Percentiles rank a stretch among this genome's conserved stretches.
phyloP scores from a whole-genome alignment of 2,329 filamentous ascomycete species.

The Fusarium sp. region DNA sequence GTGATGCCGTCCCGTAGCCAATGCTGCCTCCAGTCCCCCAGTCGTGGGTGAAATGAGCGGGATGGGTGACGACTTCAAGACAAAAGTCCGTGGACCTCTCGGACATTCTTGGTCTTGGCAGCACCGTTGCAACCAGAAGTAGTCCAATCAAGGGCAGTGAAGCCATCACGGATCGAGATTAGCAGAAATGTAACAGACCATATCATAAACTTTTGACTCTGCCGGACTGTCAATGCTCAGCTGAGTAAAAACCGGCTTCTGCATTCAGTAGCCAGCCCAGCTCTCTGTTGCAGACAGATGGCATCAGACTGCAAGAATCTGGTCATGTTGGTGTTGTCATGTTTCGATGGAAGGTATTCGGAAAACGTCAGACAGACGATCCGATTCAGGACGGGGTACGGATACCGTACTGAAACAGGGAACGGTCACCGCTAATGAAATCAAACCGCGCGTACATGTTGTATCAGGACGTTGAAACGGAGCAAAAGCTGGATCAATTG shows the following conservation, averaged over 20 bases:
- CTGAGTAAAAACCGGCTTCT: constrained; percentile 1
- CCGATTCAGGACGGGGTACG: background rate
- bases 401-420: background rate
- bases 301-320: background rate
- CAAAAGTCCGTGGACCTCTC: constrained; percentile 4
- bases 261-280: background rate
- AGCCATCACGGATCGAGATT: constrained; percentile 27
- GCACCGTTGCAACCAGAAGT: background rate
- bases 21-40: constrained; percentile 1
- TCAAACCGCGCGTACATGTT: background rate
- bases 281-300: background rate
- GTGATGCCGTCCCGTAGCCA: constrained; percentile 17
- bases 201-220: constrained; percentile 6
- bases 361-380: background rate
- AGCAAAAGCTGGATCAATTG: background rate
- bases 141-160: constrained; percentile 16
- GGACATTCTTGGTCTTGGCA: constrained; percentile 19
- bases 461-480: constrained; percentile 7
- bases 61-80: background rate
- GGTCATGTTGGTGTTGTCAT: background rate
- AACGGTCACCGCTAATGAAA: background rate
- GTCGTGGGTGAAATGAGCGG: background rate
- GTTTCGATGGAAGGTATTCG: background rate
- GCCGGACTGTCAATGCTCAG: constrained; percentile 7
- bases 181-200: constrained; percentile 3